phyloP scores from a whole-genome alignment of 2,329 filamentous ascomycete genomes.

The Colletotrichum kahawae region DNA sequence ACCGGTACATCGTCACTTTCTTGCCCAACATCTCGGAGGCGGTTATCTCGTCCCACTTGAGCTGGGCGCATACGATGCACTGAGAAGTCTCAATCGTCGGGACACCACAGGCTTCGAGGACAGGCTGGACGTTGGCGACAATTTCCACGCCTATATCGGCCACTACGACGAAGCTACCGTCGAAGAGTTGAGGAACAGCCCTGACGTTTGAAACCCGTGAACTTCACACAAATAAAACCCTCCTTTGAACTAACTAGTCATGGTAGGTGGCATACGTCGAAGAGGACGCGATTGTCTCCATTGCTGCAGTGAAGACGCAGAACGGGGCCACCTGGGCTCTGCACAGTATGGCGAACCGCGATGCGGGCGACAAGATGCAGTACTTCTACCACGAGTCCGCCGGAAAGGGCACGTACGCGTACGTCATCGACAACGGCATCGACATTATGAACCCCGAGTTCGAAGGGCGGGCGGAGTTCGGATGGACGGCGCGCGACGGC shows the following conservation, averaged over 20 bases:
- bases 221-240: not conserved
- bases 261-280: conserved; percentile 10
- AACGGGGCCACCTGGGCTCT: conserved; percentile 47
- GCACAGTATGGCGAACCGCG: conserved; percentile 42
- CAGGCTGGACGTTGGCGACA: conserved; percentile 36
- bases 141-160: conserved; percentile 47
- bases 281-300: conserved; percentile 4
- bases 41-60: conserved; percentile 39
- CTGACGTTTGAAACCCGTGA: conserved; percentile 27
- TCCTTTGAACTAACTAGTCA: not conserved
- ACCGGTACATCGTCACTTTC: not conserved
- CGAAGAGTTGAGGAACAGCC: conserved; percentile 39
- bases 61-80: conserved; percentile 38
- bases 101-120: conserved; percentile 43
- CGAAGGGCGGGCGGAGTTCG: conserved; percentile 29
- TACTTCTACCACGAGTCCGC: conserved; percentile 39
- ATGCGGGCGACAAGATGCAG: conserved; percentile 11
- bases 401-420: conserved; percentile 40
- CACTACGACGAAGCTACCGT: conserved; percentile 48
- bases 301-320: conserved; percentile 33
- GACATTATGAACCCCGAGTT: conserved; percentile 32
- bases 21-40: conserved; percentile 29
- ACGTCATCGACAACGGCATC: conserved; percentile 48
- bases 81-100: conserved; percentile 38
- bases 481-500: conserved; percentile 26